Conservation (phyloP, 352 stramenopile species). For the Pythium volutum region DNA sequence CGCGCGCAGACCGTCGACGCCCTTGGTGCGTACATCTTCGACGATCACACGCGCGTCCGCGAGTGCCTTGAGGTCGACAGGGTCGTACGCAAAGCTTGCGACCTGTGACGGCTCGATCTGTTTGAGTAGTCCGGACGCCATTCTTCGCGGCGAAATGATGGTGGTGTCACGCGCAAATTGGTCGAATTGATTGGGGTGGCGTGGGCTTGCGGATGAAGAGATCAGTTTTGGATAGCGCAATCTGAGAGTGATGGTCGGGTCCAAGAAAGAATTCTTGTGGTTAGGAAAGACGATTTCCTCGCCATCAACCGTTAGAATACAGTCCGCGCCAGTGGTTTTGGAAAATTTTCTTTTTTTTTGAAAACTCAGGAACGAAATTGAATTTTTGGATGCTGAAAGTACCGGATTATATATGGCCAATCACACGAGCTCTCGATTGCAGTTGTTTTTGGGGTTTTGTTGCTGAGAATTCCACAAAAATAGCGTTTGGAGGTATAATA, state of each 20-base stretch:
- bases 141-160: slow-evolving; percentile 13
- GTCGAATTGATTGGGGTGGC: background rate
- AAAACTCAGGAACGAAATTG: too few species aligned
- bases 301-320: too few species aligned
- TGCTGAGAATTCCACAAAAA: too few species aligned
- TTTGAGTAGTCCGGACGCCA: slow-evolving; percentile 45
- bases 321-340: too few species aligned
- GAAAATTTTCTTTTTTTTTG: background rate
- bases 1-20: slow-evolving; percentile 39
- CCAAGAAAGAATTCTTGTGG: slow-evolving; percentile 1
- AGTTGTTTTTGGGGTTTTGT: too few species aligned
- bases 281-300: background rate
- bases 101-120: slow-evolving; percentile 68
- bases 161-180: background rate
- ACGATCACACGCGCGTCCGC: slow-evolving; percentile 65
- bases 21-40: slow-evolving; percentile 52
- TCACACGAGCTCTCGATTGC: too few species aligned
- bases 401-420: too few species aligned
- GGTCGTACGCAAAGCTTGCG: slow-evolving; percentile 76
- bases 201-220: background rate
- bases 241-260: background rate
- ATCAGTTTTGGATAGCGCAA: slow-evolving; percentile 4
- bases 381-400: too few species aligned
- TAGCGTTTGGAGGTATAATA: too few species aligned
- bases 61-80: slow-evolving; percentile 64